Conservation (phyloP, 2,329 filamentous ascomycete genomes). For the Sporothrix sp. region DNA sequence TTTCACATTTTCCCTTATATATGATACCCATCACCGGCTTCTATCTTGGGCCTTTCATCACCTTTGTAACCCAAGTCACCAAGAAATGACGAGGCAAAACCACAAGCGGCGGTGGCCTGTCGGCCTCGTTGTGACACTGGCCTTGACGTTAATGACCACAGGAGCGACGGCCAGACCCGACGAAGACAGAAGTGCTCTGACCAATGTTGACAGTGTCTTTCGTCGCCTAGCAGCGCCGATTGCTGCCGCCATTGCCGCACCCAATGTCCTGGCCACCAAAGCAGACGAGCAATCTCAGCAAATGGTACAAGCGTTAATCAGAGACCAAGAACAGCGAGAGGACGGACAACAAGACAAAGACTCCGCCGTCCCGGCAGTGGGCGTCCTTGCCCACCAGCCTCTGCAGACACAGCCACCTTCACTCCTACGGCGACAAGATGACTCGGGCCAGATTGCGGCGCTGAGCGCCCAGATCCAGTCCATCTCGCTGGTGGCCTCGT, state of each 20-base stretch:
- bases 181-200: background rate
- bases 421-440: conserved; percentile 19
- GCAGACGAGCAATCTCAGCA: conserved; percentile 7
- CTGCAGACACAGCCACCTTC: conserved; percentile 20
- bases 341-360: background rate
- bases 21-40: background rate
- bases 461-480: conserved; percentile 24
- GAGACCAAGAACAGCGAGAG: conserved; percentile 6
- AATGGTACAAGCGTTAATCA: conserved; percentile 5
- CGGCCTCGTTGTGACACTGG: conserved; percentile 19
- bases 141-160: conserved; percentile 16
- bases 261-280: conserved; percentile 14
- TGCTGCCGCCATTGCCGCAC: background rate
- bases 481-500: conserved; percentile 23
- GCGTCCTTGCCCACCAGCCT: background rate
- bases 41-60: background rate
- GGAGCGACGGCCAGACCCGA: conserved; percentile 13
- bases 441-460: conserved; percentile 20
- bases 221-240: conserved; percentile 1
- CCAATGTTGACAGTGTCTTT: background rate
- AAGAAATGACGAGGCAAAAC: conserved; percentile 8
- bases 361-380: background rate
- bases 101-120: conserved; percentile 5
- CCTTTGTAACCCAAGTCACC: too few species aligned
- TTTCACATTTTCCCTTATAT: conserved; percentile 9